These are phyloP conservation scores for Kwoniella shandongensis DNA, from an alignment of 768 basidiomycete genomes.

Conservation along the genomic window DNA sequence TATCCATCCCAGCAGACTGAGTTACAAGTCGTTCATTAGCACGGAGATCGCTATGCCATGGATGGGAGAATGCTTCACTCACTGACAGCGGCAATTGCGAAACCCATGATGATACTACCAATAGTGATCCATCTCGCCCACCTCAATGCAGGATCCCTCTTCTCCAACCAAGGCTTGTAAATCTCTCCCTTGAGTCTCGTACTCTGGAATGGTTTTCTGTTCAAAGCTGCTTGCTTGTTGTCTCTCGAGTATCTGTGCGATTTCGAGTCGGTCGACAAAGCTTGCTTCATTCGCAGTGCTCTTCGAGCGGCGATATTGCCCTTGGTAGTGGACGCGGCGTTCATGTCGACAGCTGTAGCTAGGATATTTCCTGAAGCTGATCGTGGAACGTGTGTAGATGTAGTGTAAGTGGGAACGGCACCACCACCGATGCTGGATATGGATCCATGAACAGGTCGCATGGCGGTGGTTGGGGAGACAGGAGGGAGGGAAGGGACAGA, in stretches of 20 bases:
- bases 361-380: not conserved
- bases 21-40: slow-evolving; percentile 1
- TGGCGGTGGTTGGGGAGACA: slow-evolving; percentile 7
- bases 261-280: slow-evolving; percentile 9
- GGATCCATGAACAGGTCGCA: slow-evolving; percentile 1
- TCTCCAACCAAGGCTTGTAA: slow-evolving; percentile 60
- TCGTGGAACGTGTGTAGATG: not conserved
- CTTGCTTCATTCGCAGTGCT: slow-evolving; percentile 17
- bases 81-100: slow-evolving; percentile 55
- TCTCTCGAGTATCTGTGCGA: slow-evolving; percentile 11
- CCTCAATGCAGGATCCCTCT: slow-evolving; percentile 56
- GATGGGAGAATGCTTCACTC: slow-evolving; percentile 15
- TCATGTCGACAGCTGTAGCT: slow-evolving; percentile 5
- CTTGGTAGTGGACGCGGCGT: slow-evolving; percentile 1
- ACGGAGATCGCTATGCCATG: not conserved
- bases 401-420: not conserved
- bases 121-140: slow-evolving; percentile 61
- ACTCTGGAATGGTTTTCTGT: slow-evolving; percentile 47
- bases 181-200: slow-evolving; percentile 54
- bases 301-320: slow-evolving; percentile 19
- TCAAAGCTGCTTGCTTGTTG: slow-evolving; percentile 11
- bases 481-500: slow-evolving; percentile 9
- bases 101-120: slow-evolving; percentile 56
- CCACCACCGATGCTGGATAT: not conserved
- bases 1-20: slow-evolving; percentile 59